Base-by-base conservation (phyloP, 225 moss, liverwort and hornwort genomes). In the Asterella californica region DNA sequence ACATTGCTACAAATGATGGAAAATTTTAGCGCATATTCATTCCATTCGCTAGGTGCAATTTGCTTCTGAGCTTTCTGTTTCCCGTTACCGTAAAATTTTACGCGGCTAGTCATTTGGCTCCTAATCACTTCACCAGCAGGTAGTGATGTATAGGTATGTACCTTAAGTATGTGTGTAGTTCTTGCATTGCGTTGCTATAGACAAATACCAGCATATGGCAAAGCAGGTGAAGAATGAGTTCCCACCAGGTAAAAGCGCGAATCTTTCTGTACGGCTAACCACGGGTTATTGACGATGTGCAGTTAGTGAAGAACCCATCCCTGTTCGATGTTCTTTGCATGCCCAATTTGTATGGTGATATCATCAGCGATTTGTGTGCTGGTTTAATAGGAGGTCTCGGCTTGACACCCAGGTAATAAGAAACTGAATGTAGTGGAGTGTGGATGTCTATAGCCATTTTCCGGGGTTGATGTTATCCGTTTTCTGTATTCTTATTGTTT, bases 281-380 rank as follows among this genome's bases (percentile, higher is more conserved):
- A 30, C 8, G 59, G 33, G 75, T 47, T 70, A 22, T 61, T 15
- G 47, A 32, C 36, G 25, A 15, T 65, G 48, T 80, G 77, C 89
- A 96, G 96, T 85, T 97, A 88, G 97, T 97, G 87, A 97, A 97
- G 85, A 97, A 97, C 64, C 97, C 97, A 30, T 88, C 91, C 18
- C 83, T 97, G 76, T 97, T 97, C 79, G 97, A 97, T 84, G 97
- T 97, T 72, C 90, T 90, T 69, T 91, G 91, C 71, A 97, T 97
- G 97, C 97, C 97, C 53, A 97, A 97, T 81, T 89, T 97, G 52
- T 97, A 97, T 75, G 94, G 97, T 83, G 97, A 97, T 79, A 97
- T 97, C 81, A 66, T 97, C 85, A 97, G 94, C 83, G 97, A 97
- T 88, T 87, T 97, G 83, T 94, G 97, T 84, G 97, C 97, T 64